Base-by-base conservation (phyloP, 345 rosid species). In the Corchorus olitorius region DNA sequence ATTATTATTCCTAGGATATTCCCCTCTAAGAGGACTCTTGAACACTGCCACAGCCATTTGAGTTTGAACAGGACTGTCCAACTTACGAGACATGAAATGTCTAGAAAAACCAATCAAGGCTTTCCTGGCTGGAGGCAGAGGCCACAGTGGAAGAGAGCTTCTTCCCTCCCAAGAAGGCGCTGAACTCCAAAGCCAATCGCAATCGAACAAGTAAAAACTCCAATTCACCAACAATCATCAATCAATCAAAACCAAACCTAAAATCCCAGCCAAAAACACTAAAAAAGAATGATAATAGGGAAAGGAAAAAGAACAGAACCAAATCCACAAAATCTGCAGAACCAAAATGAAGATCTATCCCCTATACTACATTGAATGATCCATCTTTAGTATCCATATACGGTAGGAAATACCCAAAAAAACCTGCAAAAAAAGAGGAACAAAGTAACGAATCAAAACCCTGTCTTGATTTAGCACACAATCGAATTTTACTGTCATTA, bases 41-140 rank as follows among this genome's bases (percentile, higher is more conserved):
- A 92, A 88, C 6, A 91, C 84, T 69, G 97, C 88, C 71, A 97
- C 90, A 53, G 97, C 98, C 97, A 94, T 92, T 84, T 94, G 99
- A 9, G 97, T 92, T 80, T 91, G 99, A 71, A 96, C 97, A 83
- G 98, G 99, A 81, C 98, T 91, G 87, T 93, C 98, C 76, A 90
- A 81, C 76, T 93, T 90, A 78, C 89, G 85, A 82, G 95, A 91
- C 97, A 94, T 97, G 84, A 89, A 93, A 87, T 45, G 81, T 80
- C 81, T 76, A 48, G 69, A 79, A 77, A 81, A 77, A 74, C 81
- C 67, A 61, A 76, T 53, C 17, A 52, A 58, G 62, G 72, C 76
- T 77, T 78, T 54, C 16, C 77, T 54, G 75, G 85, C 87, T 55
- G 53, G 83, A 80, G 78, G 80, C 79, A 74, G 81, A 46, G 84